Evolutionary conservation across 768 basidiomycete genomes (phyloP).

Genomic region (Cystofilobasidium macerans): DNA sequence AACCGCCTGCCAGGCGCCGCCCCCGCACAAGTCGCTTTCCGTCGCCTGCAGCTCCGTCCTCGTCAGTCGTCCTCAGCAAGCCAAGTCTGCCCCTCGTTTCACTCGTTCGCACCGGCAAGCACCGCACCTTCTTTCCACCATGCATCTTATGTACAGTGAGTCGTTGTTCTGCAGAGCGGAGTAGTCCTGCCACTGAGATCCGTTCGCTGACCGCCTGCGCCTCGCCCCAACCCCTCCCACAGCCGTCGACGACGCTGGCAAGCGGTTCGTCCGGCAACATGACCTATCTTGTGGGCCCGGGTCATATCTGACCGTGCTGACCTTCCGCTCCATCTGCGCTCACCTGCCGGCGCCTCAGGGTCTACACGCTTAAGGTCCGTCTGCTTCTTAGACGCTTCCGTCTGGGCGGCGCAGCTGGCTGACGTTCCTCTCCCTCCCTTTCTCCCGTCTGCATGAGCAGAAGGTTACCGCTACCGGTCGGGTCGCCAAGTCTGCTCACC

Average conservation of each 20-base stretch:
- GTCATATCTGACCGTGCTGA: not conserved
- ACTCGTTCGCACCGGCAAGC: slow-evolving; percentile 9
- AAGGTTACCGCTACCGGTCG: slow-evolving; percentile 72
- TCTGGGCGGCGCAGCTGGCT: not conserved
- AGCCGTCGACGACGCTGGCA: slow-evolving; percentile 7
- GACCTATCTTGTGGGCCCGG: not conserved
- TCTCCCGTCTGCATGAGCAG: slow-evolving; percentile 45
- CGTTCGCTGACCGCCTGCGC: slow-evolving; percentile 8
- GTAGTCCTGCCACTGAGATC: no score
- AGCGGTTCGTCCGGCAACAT: not conserved
- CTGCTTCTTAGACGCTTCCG: not conserved
- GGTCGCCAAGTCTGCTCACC: slow-evolving; percentile 91
- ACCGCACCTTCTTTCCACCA: slow-evolving; percentile 38
- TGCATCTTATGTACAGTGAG: slow-evolving; percentile 87
- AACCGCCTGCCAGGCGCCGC: no score
- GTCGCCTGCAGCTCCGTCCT: no score
- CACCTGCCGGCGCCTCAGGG: slow-evolving; percentile 44
- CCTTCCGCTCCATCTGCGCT: slow-evolving; percentile 16
- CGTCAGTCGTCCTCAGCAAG: no score
- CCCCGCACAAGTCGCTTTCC: no score
- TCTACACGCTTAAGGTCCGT: slow-evolving; percentile 84
- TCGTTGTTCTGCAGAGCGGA: no score
- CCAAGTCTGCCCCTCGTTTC: not conserved
- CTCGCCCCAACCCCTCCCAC: not conserved
- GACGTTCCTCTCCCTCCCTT: slow-evolving; percentile 14